Percentiles rank a stretch among this genome's conserved stretches.
These are phyloP conservation scores for Neonothopanus nambi DNA, from an alignment of 1,284 basidiomycete species.

Conservation along the genomic window DNA sequence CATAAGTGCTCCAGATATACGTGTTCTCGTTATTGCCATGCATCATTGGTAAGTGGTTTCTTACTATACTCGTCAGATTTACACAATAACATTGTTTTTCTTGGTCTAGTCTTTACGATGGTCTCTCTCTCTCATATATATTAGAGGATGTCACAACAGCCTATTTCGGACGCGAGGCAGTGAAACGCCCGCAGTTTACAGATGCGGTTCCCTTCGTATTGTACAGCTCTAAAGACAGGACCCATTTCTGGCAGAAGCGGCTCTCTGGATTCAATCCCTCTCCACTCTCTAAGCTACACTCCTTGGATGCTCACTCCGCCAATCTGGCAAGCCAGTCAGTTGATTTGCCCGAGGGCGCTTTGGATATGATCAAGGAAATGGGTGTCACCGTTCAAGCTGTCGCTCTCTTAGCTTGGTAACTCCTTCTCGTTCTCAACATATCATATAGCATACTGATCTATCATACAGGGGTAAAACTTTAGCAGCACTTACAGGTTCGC, in stretches of 20 bases:
- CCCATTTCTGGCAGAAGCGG: slow-evolving; percentile 11
- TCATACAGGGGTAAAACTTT: slow-evolving; percentile 13
- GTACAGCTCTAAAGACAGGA: slow-evolving; percentile 12
- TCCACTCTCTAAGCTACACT: not conserved
- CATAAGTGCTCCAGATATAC: slow-evolving; percentile 11
- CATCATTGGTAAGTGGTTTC: slow-evolving; percentile 14
- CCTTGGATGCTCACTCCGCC: not conserved
- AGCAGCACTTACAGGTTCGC: slow-evolving; percentile 2
- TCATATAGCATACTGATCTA: not conserved
- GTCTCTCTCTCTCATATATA: slow-evolving; percentile 13
- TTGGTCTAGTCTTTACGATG: slow-evolving; percentile 14
- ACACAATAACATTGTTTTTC: not conserved
- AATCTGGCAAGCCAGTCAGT: slow-evolving; percentile 6
- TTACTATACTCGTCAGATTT: not conserved
- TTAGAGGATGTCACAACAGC: slow-evolving; percentile 11
- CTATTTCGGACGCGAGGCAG: not conserved
- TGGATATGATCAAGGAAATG: slow-evolving; percentile 8
- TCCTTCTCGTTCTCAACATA: not conserved
- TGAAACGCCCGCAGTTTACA: slow-evolving; percentile 11
- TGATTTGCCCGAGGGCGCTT: not conserved
- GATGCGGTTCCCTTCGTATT: slow-evolving; percentile 11
- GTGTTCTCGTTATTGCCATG: slow-evolving; percentile 10
- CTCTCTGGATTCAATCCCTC: slow-evolving; percentile 4
- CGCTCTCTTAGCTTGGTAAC: slow-evolving; percentile 11
- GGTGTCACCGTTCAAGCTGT: slow-evolving; percentile 15